Evolutionary conservation across 768 basidiomycete genomes (phyloP).

Genomic region (Lactarius hatsudake): DNA sequence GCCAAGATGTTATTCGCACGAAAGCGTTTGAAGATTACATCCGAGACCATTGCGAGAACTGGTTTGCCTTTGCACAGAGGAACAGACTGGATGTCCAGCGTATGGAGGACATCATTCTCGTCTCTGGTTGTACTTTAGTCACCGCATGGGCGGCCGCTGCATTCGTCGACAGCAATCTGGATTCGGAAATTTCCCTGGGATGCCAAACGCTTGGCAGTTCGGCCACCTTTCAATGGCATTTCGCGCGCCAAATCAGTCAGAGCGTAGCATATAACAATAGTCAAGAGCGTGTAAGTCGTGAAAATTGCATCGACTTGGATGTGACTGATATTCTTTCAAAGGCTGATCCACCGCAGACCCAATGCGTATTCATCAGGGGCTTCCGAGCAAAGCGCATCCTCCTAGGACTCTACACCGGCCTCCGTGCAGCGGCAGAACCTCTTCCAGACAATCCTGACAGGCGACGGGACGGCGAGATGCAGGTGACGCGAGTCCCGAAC

Average conservation of each 20-base stretch:
- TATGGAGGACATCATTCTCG: conserved; percentile 22
- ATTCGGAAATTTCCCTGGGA: conserved; percentile 5
- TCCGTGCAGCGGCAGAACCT: not conserved
- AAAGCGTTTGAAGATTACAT: conserved; percentile 19
- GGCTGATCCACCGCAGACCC: not conserved
- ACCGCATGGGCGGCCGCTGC: conserved; percentile 11
- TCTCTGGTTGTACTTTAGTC: conserved; percentile 14
- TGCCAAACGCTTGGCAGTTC: not conserved
- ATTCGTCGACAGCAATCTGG: not conserved
- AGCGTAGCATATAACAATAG: conserved; percentile 2
- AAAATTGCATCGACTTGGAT: not conserved
- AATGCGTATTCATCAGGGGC: conserved; percentile 20
- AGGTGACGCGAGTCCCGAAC: conserved; percentile 10
- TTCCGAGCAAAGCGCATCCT: conserved; percentile 20
- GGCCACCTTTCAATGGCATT: conserved; percentile 2
- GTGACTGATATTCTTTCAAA: not conserved
- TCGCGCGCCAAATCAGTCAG: not conserved
- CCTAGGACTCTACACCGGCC: not conserved
- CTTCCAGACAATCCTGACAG: conserved; percentile 12
- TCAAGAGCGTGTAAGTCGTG: not conserved
- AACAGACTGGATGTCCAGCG: conserved; percentile 4
- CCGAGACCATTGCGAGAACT: conserved; percentile 11
- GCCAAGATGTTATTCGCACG: conserved; percentile 10
- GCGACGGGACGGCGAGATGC: conserved; percentile 1
- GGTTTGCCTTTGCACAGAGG: conserved; percentile 10